Conservation (phyloP, 78 protist genomes). For the Dictyostelium intermedium region DNA sequence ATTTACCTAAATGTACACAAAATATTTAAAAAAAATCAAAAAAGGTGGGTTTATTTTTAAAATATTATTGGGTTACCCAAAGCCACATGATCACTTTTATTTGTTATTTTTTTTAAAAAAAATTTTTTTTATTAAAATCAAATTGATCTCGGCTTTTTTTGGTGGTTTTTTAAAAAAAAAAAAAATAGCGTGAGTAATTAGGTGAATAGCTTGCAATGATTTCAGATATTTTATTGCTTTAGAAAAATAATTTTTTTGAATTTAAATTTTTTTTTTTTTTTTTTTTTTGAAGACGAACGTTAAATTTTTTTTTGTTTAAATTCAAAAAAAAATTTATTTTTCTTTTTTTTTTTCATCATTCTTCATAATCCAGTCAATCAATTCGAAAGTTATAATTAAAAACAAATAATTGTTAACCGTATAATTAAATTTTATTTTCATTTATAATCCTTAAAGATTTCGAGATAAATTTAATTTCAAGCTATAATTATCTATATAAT, state of each 20-base stretch:
- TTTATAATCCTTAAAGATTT: not conserved
- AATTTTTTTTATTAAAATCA: not conserved
- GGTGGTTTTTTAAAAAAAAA: no score
- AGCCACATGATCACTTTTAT: not conserved
- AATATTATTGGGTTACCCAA: no score
- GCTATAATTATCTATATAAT: not conserved
- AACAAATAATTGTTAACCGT: not conserved
- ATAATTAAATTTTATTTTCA: constrained; percentile 12
- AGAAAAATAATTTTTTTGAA: not conserved
- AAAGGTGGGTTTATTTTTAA: no score
- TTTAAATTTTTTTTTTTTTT: not conserved
- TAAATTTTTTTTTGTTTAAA: not conserved
- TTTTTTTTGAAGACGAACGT: not conserved
- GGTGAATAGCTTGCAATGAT: not conserved
- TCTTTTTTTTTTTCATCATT: not conserved
- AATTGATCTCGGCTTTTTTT: not conserved
- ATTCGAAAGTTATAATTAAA: not conserved
- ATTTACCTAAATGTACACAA: no score
- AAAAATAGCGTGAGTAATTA: not conserved
- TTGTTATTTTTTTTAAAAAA: no score
- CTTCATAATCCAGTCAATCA: not conserved
- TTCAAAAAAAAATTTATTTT: not conserved
- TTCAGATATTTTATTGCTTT: not conserved
- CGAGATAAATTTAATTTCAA: constrained; percentile 13
- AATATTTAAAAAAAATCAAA: no score